Conservation (phyloP, 163 green algal genomes). For the Scenedesmus sp. region DNA sequence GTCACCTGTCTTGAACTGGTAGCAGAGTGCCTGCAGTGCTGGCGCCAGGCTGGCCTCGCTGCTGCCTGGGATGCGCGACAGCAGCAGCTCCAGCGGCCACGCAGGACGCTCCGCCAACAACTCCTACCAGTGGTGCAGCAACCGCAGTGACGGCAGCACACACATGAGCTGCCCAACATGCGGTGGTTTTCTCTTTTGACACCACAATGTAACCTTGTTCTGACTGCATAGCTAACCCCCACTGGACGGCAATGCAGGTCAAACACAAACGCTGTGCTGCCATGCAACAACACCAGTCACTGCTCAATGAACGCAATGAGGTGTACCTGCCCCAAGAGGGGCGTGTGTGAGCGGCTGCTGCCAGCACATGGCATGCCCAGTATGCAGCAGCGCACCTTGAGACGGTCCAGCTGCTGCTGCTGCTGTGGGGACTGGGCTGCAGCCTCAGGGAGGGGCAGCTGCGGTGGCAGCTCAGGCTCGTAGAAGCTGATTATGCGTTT, state of each 20-base stretch:
- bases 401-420: slow-evolving; percentile 14
- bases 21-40: slow-evolving; percentile 37
- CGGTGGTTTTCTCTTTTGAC: too few species aligned
- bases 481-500: slow-evolving; percentile 47
- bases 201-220: too few species aligned
- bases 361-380: neutral
- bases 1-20: slow-evolving; percentile 50
- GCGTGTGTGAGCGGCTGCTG: too few species aligned
- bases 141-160: neutral
- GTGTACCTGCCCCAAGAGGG: too few species aligned
- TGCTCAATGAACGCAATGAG: too few species aligned
- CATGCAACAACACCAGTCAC: too few species aligned
- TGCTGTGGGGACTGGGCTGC: neutral
- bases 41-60: slow-evolving; percentile 1
- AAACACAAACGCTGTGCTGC: too few species aligned
- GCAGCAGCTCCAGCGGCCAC: slow-evolving; percentile 36
- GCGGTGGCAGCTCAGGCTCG: slow-evolving; percentile 1
- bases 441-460: slow-evolving; percentile 12
- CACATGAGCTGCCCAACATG: too few species aligned
- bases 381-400: neutral
- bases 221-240: too few species aligned
- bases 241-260: too few species aligned
- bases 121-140: slow-evolving; percentile 14
- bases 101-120: neutral
- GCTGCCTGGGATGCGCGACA: neutral